A percentile compares a stretch with the other conserved stretches of the same genome.
phyloP scores from a whole-genome alignment of 2,329 filamentous ascomycete species.

The Akanthomyces lecanii region DNA sequence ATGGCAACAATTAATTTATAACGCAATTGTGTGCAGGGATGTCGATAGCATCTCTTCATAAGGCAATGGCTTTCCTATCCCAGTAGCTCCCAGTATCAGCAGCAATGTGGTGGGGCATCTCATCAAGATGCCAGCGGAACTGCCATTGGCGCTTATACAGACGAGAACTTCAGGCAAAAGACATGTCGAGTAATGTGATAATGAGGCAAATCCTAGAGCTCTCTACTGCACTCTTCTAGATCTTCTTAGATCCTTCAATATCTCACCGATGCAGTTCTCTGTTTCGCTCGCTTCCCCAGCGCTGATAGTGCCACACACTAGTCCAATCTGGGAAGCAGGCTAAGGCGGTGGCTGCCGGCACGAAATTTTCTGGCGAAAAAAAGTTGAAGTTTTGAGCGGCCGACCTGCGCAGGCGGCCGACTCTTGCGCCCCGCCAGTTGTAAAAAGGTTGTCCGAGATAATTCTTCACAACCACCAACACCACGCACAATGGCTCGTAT shows the following conservation, averaged over 20 bases:
- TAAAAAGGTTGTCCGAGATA: conserved; percentile 15
- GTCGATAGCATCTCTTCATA: too few relatives aligned
- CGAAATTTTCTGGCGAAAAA: conserved; percentile 21
- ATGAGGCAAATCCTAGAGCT: too few relatives aligned
- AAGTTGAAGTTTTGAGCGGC: conserved; percentile 12
- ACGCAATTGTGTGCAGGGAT: too few relatives aligned
- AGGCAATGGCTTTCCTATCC: background rate
- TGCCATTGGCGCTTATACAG: background rate
- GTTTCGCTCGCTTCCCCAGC: background rate
- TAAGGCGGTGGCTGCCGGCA: conserved; percentile 11
- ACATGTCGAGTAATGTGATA: too few relatives aligned
- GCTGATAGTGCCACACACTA: background rate
- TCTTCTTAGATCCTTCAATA: background rate
- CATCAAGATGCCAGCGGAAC: background rate
- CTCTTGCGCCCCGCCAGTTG: conserved; percentile 29
- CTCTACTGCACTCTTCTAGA: background rate
- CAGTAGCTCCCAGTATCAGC: background rate
- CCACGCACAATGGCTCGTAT: conserved; percentile 61
- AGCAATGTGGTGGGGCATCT: background rate
- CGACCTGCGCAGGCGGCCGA: conserved; percentile 22
- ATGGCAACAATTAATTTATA: too few relatives aligned
- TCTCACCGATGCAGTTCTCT: background rate
- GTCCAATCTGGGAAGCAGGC: background rate
- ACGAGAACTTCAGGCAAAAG: background rate
- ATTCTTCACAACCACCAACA: conserved; percentile 13